Conservation (phyloP, 2,329 filamentous ascomycete species). For the Sporothrix phasma region DNA sequence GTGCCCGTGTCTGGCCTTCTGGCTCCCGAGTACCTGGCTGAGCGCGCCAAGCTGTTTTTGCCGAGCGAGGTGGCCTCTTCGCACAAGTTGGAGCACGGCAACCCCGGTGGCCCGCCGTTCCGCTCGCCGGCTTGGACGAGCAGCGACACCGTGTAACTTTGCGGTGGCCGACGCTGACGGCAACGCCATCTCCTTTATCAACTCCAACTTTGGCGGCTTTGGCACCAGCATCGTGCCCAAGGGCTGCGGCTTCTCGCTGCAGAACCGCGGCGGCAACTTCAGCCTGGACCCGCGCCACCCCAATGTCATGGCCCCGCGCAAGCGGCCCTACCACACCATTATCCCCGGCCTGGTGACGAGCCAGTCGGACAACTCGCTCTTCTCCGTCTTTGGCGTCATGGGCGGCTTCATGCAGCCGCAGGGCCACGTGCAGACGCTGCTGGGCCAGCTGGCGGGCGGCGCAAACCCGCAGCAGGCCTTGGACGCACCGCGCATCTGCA, state of each 20-base stretch:
- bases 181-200: conserved; percentile 94
- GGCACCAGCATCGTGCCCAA: conserved; percentile 77
- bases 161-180: conserved; percentile 69
- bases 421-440: conserved; percentile 83
- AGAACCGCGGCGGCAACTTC: conserved; percentile 89
- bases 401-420: conserved; percentile 98
- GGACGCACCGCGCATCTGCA: conserved; percentile 84
- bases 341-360: conserved; percentile 89
- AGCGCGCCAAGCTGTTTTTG: conserved; percentile 50
- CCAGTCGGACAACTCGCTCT: conserved; percentile 58
- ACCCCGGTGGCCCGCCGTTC: conserved; percentile 30
- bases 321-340: conserved; percentile 94
- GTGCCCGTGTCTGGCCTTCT: conserved; percentile 65
- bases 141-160: conserved; percentile 93
- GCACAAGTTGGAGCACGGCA: conserved; percentile 54
- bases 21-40: conserved; percentile 61
- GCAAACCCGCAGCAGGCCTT: conserved; percentile 78
- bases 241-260: conserved; percentile 79
- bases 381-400: conserved; percentile 92
- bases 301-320: conserved; percentile 68
- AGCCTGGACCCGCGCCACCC: conserved; percentile 61
- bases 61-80: conserved; percentile 45
- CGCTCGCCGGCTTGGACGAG: conserved; percentile 65
- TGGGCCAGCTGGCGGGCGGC: conserved; percentile 79
- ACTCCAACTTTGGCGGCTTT: conserved; percentile 85